Evolutionary conservation across 371 early-diverging fungal genomes (phyloP), one percentile per base, ranked within the genome.

Genomic region (Thermomucor indicae-seudaticae): DNA sequence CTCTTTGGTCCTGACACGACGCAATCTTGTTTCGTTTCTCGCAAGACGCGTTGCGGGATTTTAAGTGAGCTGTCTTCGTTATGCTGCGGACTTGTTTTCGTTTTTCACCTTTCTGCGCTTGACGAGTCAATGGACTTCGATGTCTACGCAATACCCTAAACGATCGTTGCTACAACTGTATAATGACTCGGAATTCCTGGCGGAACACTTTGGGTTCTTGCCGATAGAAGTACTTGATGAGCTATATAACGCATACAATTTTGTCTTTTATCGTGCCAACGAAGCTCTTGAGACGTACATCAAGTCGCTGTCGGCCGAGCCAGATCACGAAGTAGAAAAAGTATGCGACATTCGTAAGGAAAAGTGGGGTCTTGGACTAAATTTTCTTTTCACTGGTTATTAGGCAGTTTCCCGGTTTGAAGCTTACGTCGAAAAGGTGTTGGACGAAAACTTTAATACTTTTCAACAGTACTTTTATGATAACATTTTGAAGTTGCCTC

Each of bases 381-480:
- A 2, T 14, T 0, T 34, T 8, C n/a, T 24, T 3, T 8, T 25
- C n/a, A n/a, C n/a, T 6, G n/a, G 8, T 23, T 16, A 6, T 8
- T 24, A 56, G 57, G 45, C 39, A 39, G 30, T 56, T 8, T n/a
- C 20, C 10, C 30, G 17, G 16, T 47, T 58, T 11, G 52, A 58
- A 29, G 20, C 32, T 12, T 20, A 53, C 23, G 28, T 58, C 8
- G 53, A 58, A 27, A n/a, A 49, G 24, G 27, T 31, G 6, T 14
- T 58, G 14, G 59, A 58, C 40, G n/a, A 38, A 37, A 23, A 38
- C 6, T 58, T 58, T 43, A 53, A 49, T 22, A 29, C 34, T 6
- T 58, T 53, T n/a, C 39, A 52, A 44, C 17, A 49, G 27, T 58
- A 58, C 29, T 22, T 58, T 2, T 53, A 43, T 8, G 59, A 58